Percentiles rank a stretch among this genome's conserved stretches.
phyloP scores from a whole-genome alignment of 2,329 filamentous ascomycete species.

The Cladophialophora psammophila region DNA sequence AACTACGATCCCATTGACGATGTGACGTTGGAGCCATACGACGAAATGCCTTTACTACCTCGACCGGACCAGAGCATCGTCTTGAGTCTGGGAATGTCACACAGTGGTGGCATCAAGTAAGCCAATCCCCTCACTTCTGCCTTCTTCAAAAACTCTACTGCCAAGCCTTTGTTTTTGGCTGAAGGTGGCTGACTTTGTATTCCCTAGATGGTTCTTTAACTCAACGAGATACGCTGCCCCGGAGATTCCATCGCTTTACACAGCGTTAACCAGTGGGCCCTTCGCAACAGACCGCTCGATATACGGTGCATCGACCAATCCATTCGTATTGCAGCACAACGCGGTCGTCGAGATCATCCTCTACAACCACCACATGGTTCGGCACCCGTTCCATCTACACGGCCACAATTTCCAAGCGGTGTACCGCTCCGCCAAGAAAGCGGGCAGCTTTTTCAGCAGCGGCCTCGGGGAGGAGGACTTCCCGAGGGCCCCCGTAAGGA shows the following conservation, averaged over 20 bases:
- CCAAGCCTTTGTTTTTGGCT: too few relatives aligned
- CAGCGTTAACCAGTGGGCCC: conserved; percentile 39
- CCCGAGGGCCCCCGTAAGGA: conserved; percentile 61
- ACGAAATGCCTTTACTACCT: conserved; percentile 67
- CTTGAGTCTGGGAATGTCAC: conserved; percentile 70
- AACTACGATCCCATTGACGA: conserved; percentile 76
- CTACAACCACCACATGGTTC: conserved; percentile 52
- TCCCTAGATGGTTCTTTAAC: conserved; percentile 39
- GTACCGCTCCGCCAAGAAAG: conserved; percentile 55
- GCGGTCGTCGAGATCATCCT: conserved; percentile 54
- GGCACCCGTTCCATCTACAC: conserved; percentile 61
- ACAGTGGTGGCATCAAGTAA: conserved; percentile 60
- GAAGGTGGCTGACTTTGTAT: conserved; percentile 51
- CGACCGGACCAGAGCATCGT: conserved; percentile 67
- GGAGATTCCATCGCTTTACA: conserved; percentile 43
- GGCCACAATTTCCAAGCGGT: conserved; percentile 69
- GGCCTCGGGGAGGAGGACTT: conserved; percentile 49
- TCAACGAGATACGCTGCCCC: conserved; percentile 42
- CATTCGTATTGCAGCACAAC: conserved; percentile 50
- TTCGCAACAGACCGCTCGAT: conserved; percentile 63
- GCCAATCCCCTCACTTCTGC: background rate
- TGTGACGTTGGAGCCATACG: conserved; percentile 71
- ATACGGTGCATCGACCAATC: conserved; percentile 71
- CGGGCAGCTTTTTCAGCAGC: background rate
- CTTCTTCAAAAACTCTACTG: too few relatives aligned